These are phyloP conservation scores for Selaginella tamariscina DNA, from an alignment of 75 land plant genomes.

Conservation along the genomic window DNA sequence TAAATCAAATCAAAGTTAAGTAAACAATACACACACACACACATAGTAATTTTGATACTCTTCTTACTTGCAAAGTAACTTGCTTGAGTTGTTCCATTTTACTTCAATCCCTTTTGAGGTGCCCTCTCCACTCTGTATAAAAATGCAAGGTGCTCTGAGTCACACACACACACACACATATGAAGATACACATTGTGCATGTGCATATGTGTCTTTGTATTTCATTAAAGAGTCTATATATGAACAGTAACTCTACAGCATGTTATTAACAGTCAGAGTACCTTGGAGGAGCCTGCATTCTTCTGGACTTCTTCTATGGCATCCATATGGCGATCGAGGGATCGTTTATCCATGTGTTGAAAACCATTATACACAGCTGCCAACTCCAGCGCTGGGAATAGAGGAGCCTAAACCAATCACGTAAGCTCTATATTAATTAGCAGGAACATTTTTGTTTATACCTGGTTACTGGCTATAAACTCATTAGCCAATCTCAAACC, in stretches of 20 bases:
- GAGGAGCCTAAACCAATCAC: slow-evolving; percentile 20
- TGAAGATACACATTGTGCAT: no score
- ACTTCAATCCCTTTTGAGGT: background rate
- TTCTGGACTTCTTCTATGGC: slow-evolving; percentile 13
- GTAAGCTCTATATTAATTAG: background rate
- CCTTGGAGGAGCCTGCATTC: no score
- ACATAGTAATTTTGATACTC: background rate
- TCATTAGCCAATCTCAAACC: slow-evolving; percentile 18
- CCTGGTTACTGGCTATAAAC: slow-evolving; percentile 16
- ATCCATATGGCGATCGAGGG: slow-evolving; percentile 16
- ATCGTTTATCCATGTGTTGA: slow-evolving; percentile 22
- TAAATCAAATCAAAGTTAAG: background rate
- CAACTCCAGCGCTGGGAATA: slow-evolving; percentile 28
- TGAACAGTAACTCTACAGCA: no score
- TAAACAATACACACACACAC: no score
- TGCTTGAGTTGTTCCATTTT: slow-evolving; percentile 25
- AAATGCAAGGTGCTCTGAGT: background rate
- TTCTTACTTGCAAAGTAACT: slow-evolving; percentile 24
- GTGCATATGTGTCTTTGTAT: no score
- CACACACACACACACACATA: no score
- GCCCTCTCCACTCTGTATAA: background rate
- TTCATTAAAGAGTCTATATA: no score
- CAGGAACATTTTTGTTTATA: slow-evolving; percentile 4
- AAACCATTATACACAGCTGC: slow-evolving; percentile 29
- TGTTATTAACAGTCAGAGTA: no score